phyloP scores from a whole-genome alignment of 2,329 filamentous ascomycete genomes.

The Xylariaceae sp. region DNA sequence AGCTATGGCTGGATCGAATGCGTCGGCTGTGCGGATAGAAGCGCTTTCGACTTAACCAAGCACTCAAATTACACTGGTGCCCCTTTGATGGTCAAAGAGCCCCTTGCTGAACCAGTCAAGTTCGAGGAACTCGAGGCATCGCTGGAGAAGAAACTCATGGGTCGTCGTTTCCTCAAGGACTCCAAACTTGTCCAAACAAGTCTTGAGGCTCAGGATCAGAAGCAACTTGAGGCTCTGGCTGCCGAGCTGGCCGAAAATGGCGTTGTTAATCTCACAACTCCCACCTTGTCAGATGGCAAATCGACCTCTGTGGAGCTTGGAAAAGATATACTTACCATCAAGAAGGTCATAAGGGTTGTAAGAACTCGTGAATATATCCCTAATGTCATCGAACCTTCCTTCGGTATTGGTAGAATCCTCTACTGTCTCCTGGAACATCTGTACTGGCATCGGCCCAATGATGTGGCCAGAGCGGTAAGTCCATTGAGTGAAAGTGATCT shows the following conservation, averaged over 20 bases:
- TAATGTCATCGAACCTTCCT: conserved; percentile 95
- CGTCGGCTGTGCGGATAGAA: conserved; percentile 92
- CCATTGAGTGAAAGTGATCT: background rate
- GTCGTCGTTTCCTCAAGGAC: conserved; percentile 92
- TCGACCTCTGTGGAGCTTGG: conserved; percentile 65
- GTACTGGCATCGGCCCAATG: conserved; percentile 76
- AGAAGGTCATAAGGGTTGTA: conserved; percentile 76
- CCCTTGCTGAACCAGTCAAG: conserved; percentile 68
- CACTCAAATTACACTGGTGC: conserved; percentile 90
- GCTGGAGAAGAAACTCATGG: conserved; percentile 92
- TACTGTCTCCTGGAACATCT: conserved; percentile 80
- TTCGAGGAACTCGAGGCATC: conserved; percentile 86
- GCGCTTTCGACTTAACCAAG: conserved; percentile 88
- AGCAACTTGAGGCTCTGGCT: conserved; percentile 71
- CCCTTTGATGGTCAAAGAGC: conserved; percentile 79
- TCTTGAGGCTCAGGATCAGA: conserved; percentile 72
- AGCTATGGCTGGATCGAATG: conserved; percentile 98
- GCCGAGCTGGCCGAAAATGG: conserved; percentile 67
- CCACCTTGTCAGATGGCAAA: conserved; percentile 56
- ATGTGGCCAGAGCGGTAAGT: conserved; percentile 83
- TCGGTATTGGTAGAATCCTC: conserved; percentile 91
- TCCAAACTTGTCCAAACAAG: conserved; percentile 57
- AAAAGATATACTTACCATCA: conserved; percentile 76
- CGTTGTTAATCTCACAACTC: conserved; percentile 73
- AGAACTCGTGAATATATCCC: conserved; percentile 88